Evolutionary conservation across 192 early-diverging fungal genomes (phyloP).

Genomic region (Linnemannia hyalina): DNA sequence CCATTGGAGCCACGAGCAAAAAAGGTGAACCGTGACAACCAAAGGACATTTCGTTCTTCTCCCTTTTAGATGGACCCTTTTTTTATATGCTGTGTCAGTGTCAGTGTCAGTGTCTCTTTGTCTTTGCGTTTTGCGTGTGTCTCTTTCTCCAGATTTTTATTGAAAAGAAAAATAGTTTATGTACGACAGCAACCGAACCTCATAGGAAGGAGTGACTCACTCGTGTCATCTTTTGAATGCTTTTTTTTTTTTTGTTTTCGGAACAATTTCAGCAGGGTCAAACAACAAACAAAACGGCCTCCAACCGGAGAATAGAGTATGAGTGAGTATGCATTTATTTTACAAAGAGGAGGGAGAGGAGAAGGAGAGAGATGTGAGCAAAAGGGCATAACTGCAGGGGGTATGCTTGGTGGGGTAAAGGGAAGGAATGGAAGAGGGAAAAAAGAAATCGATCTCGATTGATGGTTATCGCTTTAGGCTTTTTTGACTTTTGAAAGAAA

Average conservation of each 20-base stretch:
- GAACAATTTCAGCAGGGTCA: slow-evolving; percentile 1
- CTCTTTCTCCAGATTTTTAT: neutral
- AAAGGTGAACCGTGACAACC: neutral
- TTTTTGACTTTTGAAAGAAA: slow-evolving; percentile 7
- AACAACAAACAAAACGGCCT: neutral
- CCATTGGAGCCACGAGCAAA: neutral
- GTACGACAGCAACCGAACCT: neutral
- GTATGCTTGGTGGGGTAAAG: neutral
- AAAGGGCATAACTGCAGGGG: neutral
- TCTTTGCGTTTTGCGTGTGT: neutral
- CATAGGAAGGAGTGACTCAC: slow-evolving; percentile 1
- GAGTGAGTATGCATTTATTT: neutral
- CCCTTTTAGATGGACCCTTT: neutral
- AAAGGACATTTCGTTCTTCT: neutral
- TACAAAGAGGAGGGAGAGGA: neutral
- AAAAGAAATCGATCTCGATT: neutral
- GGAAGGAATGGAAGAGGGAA: too few relatives aligned
- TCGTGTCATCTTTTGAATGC: neutral
- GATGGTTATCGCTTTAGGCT: neutral
- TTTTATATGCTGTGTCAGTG: neutral
- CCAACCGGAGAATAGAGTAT: slow-evolving; percentile 1
- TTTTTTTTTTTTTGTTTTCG: neutral
- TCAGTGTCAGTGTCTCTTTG: neutral
- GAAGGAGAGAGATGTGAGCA: neutral
- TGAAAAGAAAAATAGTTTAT: neutral